Evolutionary conservation across 768 basidiomycete species (phyloP).

Genomic region (Amanita rubescens): DNA sequence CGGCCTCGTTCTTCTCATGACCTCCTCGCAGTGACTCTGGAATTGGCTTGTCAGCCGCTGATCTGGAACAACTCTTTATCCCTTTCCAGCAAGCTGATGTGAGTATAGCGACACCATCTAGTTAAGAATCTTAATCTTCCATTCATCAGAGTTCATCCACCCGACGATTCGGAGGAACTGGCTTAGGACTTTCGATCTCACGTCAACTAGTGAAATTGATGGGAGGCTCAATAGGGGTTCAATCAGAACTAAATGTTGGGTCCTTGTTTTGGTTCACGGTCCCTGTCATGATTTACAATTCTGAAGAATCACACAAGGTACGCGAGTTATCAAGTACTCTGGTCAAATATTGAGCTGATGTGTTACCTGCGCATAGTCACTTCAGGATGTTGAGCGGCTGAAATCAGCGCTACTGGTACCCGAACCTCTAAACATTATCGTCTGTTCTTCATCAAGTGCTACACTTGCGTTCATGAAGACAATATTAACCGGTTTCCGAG

Average conservation of each 20-base stretch:
- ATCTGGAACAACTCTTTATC: conserved; percentile 60
- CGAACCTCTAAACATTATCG: conserved; percentile 40
- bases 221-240: conserved; percentile 65
- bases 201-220: conserved; percentile 70
- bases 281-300: conserved; percentile 50
- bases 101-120: conserved; percentile 9
- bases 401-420: conserved; percentile 40
- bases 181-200: conserved; percentile 67
- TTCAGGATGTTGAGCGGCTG: conserved; percentile 39
- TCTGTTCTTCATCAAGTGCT: conserved; percentile 52
- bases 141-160: conserved; percentile 56
- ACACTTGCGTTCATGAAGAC: conserved; percentile 49
- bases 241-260: conserved; percentile 55
- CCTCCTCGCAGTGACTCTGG: conserved; percentile 51
- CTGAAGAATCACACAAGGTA: conserved; percentile 53
- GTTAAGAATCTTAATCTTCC: neutral
- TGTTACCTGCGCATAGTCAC: conserved; percentile 25
- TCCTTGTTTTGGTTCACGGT: conserved; percentile 73
- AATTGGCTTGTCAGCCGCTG: conserved; percentile 59
- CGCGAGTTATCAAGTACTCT: conserved; percentile 4
- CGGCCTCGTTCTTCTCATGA: neutral
- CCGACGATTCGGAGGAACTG: conserved; percentile 72
- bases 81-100: conserved; percentile 74
- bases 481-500: conserved; percentile 49
- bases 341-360: conserved; percentile 1